These are phyloP conservation scores for Talaromyces sp. DNA, from an alignment of 2,329 filamentous ascomycete genomes.

Conservation along the genomic window DNA sequence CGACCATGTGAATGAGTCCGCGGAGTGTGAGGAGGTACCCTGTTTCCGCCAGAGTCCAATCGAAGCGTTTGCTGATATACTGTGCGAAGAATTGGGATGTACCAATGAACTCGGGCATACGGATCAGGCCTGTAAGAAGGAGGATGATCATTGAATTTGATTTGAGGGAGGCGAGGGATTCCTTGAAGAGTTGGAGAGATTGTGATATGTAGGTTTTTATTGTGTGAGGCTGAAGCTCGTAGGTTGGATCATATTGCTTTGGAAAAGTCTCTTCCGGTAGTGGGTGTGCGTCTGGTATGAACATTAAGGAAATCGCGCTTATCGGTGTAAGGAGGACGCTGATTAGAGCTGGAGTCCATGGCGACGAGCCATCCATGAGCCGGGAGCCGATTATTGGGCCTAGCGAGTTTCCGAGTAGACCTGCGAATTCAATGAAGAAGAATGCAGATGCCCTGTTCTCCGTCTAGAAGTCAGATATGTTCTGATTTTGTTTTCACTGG, in stretches of 20 bases:
- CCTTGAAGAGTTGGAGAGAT: neutral
- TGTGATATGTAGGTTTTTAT: neutral
- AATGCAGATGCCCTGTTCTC: neutral
- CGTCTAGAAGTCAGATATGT: neutral
- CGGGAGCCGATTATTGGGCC: neutral
- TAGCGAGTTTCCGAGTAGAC: neutral
- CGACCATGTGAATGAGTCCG: neutral
- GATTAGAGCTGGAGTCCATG: neutral
- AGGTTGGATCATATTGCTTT: neutral
- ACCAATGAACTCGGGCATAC: neutral
- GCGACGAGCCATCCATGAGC: neutral
- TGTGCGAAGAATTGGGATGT: neutral
- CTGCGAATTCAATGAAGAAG: neutral
- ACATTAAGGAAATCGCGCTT: neutral
- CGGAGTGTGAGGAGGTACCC: slow-evolving; percentile 1
- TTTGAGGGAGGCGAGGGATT: neutral
- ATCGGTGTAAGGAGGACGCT: neutral
- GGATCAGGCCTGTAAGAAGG: neutral
- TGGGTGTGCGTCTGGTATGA: neutral
- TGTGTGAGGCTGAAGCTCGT: neutral
- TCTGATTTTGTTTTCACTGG: neutral
- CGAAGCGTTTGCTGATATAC: neutral
- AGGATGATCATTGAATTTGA: neutral
- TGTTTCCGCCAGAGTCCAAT: neutral
- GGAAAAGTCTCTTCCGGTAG: neutral